Evolutionary conservation across 2,329 filamentous ascomycete genomes (phyloP), one percentile per base, ranked within the genome.

Genomic region (Nannizziopsis arthrosporioides): DNA sequence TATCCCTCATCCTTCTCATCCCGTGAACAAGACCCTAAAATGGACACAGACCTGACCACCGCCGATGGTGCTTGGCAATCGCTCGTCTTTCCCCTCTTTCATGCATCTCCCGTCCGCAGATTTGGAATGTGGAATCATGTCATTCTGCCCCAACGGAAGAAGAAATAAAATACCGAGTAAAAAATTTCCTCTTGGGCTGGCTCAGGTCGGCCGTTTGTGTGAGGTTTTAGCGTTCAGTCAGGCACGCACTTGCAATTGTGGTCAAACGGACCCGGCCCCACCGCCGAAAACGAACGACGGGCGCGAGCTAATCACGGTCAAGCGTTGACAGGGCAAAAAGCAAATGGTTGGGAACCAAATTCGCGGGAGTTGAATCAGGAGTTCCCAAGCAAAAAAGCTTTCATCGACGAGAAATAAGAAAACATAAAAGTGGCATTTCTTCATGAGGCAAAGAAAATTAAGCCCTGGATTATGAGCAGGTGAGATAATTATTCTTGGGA

Each of bases 301-400:
- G 36, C 35, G 34, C 44, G 44, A 46, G 44, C 44, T 46, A 46
- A 46, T 46, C 44, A 46, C 22, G n/a, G 14, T 46, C 44, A 46
- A 46, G 44, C 44, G 44, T 40, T 46, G 44, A 40, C 44, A 46
- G 44, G 44, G 27, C 44, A 19, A 46, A 46, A 46, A 46, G 44
- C 44, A 46, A 27, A 46, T 46, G 44, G 44, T 39, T 46, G 44
- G 44, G 44, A 46, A 46, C 44, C 44, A 46, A 46, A 46, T 46
- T 34, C 44, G 44, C 44, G 44, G 44, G 44, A 46, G 44, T 46
- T 46, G 44, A 46, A 46, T 19, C 22, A 39, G 19, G 8, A 14
- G n/a, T 31, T 38, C 19, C 43, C 43, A 45, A 39, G 38, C 17
- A 7, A 27, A 27, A 27, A 27, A 27, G 7, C 22, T 27, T 27